Evolutionary conservation across 257 asterid genomes (phyloP).

Genomic region (Dorcoceras hygrometricum): DNA sequence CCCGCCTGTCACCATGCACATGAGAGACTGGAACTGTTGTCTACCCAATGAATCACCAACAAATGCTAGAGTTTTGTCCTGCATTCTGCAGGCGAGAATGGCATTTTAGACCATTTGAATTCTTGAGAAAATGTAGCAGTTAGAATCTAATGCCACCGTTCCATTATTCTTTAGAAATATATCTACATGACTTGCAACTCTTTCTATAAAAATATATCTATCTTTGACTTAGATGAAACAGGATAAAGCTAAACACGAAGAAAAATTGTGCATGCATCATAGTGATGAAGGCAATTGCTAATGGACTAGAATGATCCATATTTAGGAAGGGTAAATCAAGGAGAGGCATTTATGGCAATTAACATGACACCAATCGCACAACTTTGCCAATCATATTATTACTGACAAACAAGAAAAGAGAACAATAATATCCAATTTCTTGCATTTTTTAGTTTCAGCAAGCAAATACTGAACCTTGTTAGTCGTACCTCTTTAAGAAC

Average conservation of each 20-base stretch:
- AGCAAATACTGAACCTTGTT: slow-evolving; percentile 16
- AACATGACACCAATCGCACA: not conserved
- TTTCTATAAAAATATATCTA: too few species aligned
- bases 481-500: slow-evolving; percentile 64
- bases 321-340: not conserved
- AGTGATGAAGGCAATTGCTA: slow-evolving; percentile 2
- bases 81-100: slow-evolving; percentile 57
- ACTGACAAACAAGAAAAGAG: not conserved
- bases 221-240: slow-evolving; percentile 5
- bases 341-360: not conserved
- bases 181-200: slow-evolving; percentile 12
- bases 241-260: not conserved
- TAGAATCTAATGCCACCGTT: not conserved
- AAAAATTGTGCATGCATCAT: not conserved
- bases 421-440: slow-evolving; percentile 9
- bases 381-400: slow-evolving; percentile 2
- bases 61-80: slow-evolving; percentile 76
- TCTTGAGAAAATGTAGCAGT: not conserved
- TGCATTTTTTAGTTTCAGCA: slow-evolving; percentile 15
- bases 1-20: slow-evolving; percentile 93
- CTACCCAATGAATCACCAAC: slow-evolving; percentile 93
- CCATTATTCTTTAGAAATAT: too few species aligned
- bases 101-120: slow-evolving; percentile 2
- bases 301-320: not conserved
- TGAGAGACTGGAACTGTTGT: slow-evolving; percentile 90